Conservation (phyloP, 2,329 filamentous ascomycete genomes). For the Colletotrichum plurivorum region DNA sequence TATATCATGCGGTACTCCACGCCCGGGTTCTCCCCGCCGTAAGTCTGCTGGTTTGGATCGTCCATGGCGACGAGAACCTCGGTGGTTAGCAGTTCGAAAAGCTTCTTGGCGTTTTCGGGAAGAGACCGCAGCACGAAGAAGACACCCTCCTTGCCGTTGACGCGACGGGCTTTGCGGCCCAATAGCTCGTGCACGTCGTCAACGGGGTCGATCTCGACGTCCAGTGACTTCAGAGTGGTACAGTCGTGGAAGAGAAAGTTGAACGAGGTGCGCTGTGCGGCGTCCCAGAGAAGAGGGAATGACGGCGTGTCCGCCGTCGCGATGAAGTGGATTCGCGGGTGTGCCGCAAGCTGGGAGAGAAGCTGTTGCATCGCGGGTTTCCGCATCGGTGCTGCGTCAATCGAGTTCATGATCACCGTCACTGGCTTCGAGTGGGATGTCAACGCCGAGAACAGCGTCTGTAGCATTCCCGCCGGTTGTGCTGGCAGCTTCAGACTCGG, state of each 20-base stretch:
- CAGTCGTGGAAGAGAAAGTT: constrained; percentile 94
- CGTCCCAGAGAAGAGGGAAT: constrained; percentile 91
- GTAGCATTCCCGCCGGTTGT: constrained; percentile 78
- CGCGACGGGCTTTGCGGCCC: constrained; percentile 82
- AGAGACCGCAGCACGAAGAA: constrained; percentile 91
- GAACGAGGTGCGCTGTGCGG: constrained; percentile 84
- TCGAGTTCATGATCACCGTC: constrained; percentile 85
- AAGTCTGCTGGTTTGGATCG: constrained; percentile 63
- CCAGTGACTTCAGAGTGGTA: constrained; percentile 86
- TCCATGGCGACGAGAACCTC: constrained; percentile 83
- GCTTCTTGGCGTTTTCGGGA: constrained; percentile 89
- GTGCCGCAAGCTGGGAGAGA: constrained; percentile 82
- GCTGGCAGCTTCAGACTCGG: constrained; percentile 65
- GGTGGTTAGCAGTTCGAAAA: constrained; percentile 87
- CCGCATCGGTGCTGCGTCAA: constrained; percentile 85
- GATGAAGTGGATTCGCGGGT: constrained; percentile 79
- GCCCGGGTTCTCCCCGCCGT: constrained; percentile 70
- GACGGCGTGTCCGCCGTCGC: constrained; percentile 90
- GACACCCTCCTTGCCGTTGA: constrained; percentile 92
- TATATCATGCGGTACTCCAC: constrained; percentile 94
- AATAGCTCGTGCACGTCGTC: constrained; percentile 92
- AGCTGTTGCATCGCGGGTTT: constrained; percentile 78
- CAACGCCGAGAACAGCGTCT: constrained; percentile 75
- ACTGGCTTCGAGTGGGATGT: constrained; percentile 63
- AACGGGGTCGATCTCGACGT: constrained; percentile 82